Percentiles rank a stretch among this genome's conserved stretches.
phyloP scores from a whole-genome alignment of 805 yeast genomes.

The Wickerhamomyces bisporus region DNA sequence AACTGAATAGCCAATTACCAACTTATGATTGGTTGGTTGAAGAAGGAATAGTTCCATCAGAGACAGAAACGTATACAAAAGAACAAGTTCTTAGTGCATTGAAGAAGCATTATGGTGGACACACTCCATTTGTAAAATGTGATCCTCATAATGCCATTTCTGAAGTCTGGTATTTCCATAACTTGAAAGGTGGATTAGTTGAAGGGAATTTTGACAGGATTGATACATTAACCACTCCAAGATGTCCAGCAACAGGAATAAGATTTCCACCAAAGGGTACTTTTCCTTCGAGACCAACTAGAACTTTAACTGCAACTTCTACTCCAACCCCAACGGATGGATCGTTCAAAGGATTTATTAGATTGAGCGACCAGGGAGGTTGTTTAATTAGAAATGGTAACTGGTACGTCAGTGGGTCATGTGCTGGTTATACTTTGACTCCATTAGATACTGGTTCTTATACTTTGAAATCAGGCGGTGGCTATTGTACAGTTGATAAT shows the following conservation, averaged over 20 bases:
- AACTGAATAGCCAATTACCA: conserved; percentile 7
- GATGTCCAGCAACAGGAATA: conserved; percentile 4
- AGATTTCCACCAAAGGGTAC: conserved; percentile 2
- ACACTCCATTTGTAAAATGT: conserved; percentile 13
- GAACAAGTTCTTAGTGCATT: conserved; percentile 7
- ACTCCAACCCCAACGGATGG: too few species aligned
- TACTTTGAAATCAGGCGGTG: too few species aligned
- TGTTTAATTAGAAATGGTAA: too few species aligned
- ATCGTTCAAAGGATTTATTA: too few species aligned
- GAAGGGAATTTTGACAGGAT: neutral
- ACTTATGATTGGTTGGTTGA: conserved; percentile 14
- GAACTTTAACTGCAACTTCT: too few species aligned
- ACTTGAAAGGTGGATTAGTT: conserved; percentile 1
- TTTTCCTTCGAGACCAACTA: too few species aligned
- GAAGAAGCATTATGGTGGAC: conserved; percentile 7
- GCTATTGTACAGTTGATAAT: too few species aligned
- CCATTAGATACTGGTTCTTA: too few species aligned
- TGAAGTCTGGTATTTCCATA: conserved; percentile 17
- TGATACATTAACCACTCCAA: neutral
- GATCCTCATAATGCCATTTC: conserved; percentile 9
- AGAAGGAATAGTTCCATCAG: conserved; percentile 14
- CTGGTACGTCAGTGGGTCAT: too few species aligned
- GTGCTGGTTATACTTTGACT: too few species aligned
- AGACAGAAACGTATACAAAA: conserved; percentile 7
- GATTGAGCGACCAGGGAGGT: too few species aligned